Base-by-base conservation (phyloP, 768 basidiomycete species). In the Omphalotus guepiniiformis region DNA sequence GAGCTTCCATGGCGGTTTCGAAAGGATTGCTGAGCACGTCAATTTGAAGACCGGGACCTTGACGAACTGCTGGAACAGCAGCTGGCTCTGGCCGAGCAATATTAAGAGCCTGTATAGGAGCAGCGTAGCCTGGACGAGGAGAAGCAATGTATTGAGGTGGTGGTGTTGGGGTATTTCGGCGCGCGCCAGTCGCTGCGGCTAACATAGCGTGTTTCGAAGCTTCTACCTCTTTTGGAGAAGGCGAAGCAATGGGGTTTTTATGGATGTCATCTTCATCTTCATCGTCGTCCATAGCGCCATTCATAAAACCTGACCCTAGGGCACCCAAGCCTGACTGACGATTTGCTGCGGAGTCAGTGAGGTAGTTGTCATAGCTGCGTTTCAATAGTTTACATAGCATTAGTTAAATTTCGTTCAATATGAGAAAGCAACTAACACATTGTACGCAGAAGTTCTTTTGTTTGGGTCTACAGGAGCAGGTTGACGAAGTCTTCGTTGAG, bases 91-190 rank as follows among this genome's bases (percentile, higher is more conserved):
- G 78, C 35, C 69, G 75, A 4, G 78, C 64, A 25, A 85, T 66
- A 53, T 79, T 82, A 27, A 87, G 75, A 2, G 78, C 83, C 12
- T 83, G 70, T 23, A 88, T 76, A 27, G 83, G 82, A 2, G 83
- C 79, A 25, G 83, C 78, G 55, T 89, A 89, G 5, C 87, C 86
- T 3, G 87, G 86, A 29, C 75, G 75, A 21, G 86, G 87, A 2
- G 85, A 80, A 3, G 79, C 84, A 52, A 88, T 78, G 7, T 74
- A 70, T 41, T 63, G 55, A 3, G 60, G 52, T 13, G 65, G 53
- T 3, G 67, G 61, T 44, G 60, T 52, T 30, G 64, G 59, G 23
- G 58, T 56, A 39, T 42, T 46, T 37, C 38, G 43, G 40, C 19
- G 46, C 38, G 47, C 56, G 35, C 57, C 55, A 15, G 66, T 65